Conservation (phyloP, 495 filamentous ascomycete species). For the Bryoglossum gracile region DNA sequence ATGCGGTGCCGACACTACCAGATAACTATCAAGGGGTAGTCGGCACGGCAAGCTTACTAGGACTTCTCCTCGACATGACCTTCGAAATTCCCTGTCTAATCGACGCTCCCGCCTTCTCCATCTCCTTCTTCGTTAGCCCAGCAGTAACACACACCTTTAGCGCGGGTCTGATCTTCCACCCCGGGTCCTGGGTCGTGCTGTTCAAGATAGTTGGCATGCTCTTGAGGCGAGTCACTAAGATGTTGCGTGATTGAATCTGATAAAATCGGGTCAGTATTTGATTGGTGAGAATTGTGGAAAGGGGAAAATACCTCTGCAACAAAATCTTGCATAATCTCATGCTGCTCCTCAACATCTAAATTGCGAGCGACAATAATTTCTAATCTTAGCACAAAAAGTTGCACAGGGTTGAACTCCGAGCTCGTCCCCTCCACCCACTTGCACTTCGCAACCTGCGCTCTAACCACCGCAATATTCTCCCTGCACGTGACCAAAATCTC, state of each 20-base stretch:
- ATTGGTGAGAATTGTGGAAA: conserved; percentile 2
- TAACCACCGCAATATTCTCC: conserved; percentile 73
- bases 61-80: conserved; percentile 47
- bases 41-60: conserved; percentile 15
- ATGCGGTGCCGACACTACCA: no score
- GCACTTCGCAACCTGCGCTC: conserved; percentile 77
- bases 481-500: conserved; percentile 66
- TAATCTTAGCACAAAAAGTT: conserved; percentile 74
- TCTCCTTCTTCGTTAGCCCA: conserved; percentile 84
- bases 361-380: conserved; percentile 64
- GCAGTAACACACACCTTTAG: conserved; percentile 86
- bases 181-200: conserved; percentile 52
- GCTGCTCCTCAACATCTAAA: conserved; percentile 65
- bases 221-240: conserved; percentile 81
- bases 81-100: conserved; percentile 93
- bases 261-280: neutral
- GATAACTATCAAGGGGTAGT: neutral
- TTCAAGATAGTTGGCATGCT: conserved; percentile 52
- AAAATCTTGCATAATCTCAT: conserved; percentile 75
- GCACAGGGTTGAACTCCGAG: conserved; percentile 73
- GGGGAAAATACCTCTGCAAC: conserved; percentile 74
- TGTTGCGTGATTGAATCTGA: conserved; percentile 69
- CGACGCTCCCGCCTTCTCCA: conserved; percentile 79
- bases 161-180: conserved; percentile 57
- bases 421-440: conserved; percentile 88